Evolutionary conservation across 106 monocot species (phyloP).

Genomic region (Allium sativum): DNA sequence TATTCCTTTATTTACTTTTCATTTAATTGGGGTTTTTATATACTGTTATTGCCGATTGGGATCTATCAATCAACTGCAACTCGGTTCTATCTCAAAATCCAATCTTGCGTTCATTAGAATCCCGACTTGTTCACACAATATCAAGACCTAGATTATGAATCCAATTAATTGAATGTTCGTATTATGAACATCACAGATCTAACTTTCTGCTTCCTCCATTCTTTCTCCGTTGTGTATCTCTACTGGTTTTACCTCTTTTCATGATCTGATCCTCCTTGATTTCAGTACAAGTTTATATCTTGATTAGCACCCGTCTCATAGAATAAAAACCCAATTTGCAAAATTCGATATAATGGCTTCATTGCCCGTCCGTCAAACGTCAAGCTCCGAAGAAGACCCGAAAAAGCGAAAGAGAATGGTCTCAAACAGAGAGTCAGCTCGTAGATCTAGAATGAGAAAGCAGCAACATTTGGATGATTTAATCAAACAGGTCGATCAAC

Average conservation of each 20-base stretch:
- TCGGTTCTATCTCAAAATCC: neutral
- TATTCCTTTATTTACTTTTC: neutral
- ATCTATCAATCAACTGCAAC: neutral
- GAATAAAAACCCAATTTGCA: neutral
- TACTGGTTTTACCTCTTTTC: conserved; percentile 86
- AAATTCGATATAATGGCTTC: neutral
- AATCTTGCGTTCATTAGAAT: neutral
- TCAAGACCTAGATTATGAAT: neutral
- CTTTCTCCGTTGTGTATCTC: conserved; percentile 72
- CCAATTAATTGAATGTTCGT: neutral
- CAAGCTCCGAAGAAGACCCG: conserved; percentile 19
- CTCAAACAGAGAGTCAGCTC: conserved; percentile 64
- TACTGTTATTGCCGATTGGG: neutral
- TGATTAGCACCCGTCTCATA: neutral
- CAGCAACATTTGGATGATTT: conserved; percentile 58
- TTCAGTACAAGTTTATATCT: neutral
- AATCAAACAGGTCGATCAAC: conserved; percentile 17
- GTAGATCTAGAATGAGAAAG: conserved; percentile 58
- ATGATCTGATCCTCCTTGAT: conserved; percentile 18
- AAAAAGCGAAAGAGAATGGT: conserved; percentile 63
- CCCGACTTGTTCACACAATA: neutral
- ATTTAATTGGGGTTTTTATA: neutral
- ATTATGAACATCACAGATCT: conserved; percentile 39
- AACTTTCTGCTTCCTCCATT: conserved; percentile 47
- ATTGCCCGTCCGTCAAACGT: conserved; percentile 2